Evolutionary conservation across 108 stramenopile species (phyloP).

Genomic region (Nitzschia sp.): DNA sequence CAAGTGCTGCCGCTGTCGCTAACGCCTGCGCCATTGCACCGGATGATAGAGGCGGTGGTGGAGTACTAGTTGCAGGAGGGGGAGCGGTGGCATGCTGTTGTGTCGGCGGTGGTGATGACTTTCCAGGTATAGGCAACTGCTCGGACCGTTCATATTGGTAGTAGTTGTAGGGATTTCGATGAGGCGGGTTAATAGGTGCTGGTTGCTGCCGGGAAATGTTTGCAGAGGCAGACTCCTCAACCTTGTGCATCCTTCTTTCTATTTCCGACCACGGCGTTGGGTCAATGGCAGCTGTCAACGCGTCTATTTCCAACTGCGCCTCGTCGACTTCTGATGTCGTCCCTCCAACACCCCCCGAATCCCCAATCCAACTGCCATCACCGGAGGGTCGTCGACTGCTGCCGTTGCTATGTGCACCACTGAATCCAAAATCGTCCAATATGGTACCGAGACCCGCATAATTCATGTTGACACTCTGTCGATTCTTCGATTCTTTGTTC

Average conservation of each 20-base stretch:
- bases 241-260: conserved; percentile 18
- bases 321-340: conserved; percentile 23
- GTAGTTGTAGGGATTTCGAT: conserved; percentile 32
- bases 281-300: conserved; percentile 24
- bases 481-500: conserved; percentile 23
- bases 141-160: conserved; percentile 39
- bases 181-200: neutral
- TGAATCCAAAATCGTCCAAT: conserved; percentile 23
- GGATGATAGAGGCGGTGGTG: neutral
- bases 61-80: conserved; percentile 4
- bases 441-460: conserved; percentile 32
- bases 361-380: neutral
- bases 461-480: conserved; percentile 21
- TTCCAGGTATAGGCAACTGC: conserved; percentile 32
- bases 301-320: conserved; percentile 24
- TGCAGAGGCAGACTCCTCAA: neutral
- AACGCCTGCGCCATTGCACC: conserved; percentile 23
- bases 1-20: conserved; percentile 45
- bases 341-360: neutral
- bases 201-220: neutral
- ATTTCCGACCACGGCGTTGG: conserved; percentile 43
- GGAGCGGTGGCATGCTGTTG: conserved; percentile 1
- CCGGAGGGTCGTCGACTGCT: neutral
- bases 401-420: neutral
- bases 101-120: conserved; percentile 1